A percentile compares a stretch with the other conserved stretches of the same genome.
phyloP scores from a whole-genome alignment of 2,329 filamentous ascomycete species.

The Aureobasidium sp. region DNA sequence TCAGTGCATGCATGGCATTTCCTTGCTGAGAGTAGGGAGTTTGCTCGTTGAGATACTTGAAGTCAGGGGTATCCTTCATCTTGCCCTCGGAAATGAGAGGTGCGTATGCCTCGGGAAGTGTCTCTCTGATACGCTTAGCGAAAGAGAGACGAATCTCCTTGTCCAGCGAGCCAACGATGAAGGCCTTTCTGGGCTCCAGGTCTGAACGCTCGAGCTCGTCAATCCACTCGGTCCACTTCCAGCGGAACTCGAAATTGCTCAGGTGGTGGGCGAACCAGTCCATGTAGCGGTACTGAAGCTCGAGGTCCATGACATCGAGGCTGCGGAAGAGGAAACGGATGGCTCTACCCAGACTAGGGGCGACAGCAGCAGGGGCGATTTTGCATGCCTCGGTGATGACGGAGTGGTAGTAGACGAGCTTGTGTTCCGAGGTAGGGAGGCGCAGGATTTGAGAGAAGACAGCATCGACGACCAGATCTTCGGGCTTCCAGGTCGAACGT shows the following conservation, averaged over 20 bases:
- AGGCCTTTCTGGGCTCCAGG: conserved; percentile 83
- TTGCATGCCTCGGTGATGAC: conserved; percentile 94
- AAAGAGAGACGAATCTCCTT: conserved; percentile 97
- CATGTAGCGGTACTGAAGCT: conserved; percentile 78
- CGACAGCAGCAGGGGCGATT: conserved; percentile 91
- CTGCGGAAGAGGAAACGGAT: conserved; percentile 88
- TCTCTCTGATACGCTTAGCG: conserved; percentile 90
- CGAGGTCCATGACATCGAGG: conserved; percentile 74
- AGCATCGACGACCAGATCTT: conserved; percentile 94
- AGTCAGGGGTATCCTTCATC: conserved; percentile 91
- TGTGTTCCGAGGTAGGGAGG: conserved; percentile 80
- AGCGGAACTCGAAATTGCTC: conserved; percentile 98
- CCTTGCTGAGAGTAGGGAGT: conserved; percentile 79
- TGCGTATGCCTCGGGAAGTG: conserved; percentile 77
- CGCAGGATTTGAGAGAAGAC: conserved; percentile 94
- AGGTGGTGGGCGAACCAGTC: conserved; percentile 98
- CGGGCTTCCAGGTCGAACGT: conserved; percentile 86
- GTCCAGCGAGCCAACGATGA: conserved; percentile 83
- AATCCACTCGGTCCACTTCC: conserved; percentile 98
- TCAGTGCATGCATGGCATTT: conserved; percentile 68
- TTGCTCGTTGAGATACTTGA: conserved; percentile 74
- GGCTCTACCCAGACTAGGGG: conserved; percentile 83
- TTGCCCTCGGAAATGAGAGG: conserved; percentile 75
- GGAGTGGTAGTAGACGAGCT: conserved; percentile 93
- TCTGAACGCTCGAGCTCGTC: conserved; percentile 73